Evolutionary conservation across 495 filamentous ascomycete genomes (phyloP), one percentile per base, ranked within the genome.

Genomic region (Penicillium ochrochloron): DNA sequence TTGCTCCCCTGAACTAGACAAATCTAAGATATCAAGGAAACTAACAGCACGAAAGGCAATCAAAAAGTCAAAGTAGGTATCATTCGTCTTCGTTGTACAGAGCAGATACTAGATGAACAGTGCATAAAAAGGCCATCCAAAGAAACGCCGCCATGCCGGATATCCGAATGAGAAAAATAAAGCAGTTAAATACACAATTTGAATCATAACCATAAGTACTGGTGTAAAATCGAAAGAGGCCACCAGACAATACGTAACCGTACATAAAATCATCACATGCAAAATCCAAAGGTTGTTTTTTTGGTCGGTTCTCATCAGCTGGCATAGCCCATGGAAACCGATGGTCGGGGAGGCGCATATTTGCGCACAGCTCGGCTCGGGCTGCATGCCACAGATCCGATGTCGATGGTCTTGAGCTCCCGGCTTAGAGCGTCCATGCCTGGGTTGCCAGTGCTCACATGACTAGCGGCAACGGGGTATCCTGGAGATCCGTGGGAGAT

Each of bases 381-480:
- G 55, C 69, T 79, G 57, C 75, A 77, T 6, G 70, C 74, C 5
- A 73, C 75, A 35, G 77, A 75, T 9, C 92, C 92, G 63, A 97
- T 90, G 76, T 97, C 91, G 66, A 97, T 96, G 33, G 82, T 86
- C 63, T 85, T 86, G 75, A 97, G 82, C 76, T 97, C 93, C 60
- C 92, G 85, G 71, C 92, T 90, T 59, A 97, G 76, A 10, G 90
- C 86, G 73, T 76, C 82, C 81, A 82, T 87, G 72, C 80, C 78
- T 51, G 75, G 78, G 44, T 70, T 65, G 5, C 66, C 70, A 15
- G 57, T 63, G 11, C 42, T 69, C 0, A 53, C 41, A 19, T 76
- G 77, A 39, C 74, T 71, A 61, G 73, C 59, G 61, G 72, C 61
- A 25, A 76, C 67, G 12, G 68, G 68, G 34, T 74, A 76, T 41